These are phyloP conservation scores for Beauveria sp. DNA, from an alignment of 2,329 filamentous ascomycete species.

Conservation along the genomic window DNA sequence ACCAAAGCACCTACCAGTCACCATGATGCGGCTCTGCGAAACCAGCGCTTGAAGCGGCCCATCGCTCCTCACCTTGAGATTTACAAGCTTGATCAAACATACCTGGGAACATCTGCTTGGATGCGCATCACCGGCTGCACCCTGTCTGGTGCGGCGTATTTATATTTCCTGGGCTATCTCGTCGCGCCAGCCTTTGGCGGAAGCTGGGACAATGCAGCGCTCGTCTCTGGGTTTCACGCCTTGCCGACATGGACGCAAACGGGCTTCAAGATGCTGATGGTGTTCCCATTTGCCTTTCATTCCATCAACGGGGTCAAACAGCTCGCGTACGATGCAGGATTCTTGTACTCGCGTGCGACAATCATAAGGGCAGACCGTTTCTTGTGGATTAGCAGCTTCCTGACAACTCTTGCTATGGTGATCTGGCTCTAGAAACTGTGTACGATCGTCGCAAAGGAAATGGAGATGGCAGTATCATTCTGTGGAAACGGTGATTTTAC, in stretches of 20 bases:
- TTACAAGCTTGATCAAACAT: slow-evolving; percentile 74
- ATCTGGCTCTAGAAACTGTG: too few relatives aligned
- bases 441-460: too few relatives aligned
- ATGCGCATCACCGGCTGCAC: slow-evolving; percentile 67
- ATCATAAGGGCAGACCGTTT: too few relatives aligned
- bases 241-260: slow-evolving; percentile 24
- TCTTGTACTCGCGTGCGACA: too few relatives aligned
- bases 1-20: background rate
- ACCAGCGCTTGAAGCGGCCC: slow-evolving; percentile 68
- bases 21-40: slow-evolving; percentile 26
- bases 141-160: slow-evolving; percentile 62
- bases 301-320: slow-evolving; percentile 39
- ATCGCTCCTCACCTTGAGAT: slow-evolving; percentile 70
- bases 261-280: slow-evolving; percentile 32
- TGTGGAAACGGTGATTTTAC: too few relatives aligned
- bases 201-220: slow-evolving; percentile 42
- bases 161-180: slow-evolving; percentile 68
- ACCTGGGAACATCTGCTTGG: slow-evolving; percentile 55
- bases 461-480: too few relatives aligned
- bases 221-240: slow-evolving; percentile 47
- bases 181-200: slow-evolving; percentile 58
- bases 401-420: too few relatives aligned
- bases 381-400: too few relatives aligned
- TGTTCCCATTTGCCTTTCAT: slow-evolving; percentile 45
- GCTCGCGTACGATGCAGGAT: slow-evolving; percentile 16